Evolutionary conservation across 352 stramenopile genomes (phyloP), one percentile per base, ranked within the genome.

Genomic region (Globisporangium viniferum): DNA sequence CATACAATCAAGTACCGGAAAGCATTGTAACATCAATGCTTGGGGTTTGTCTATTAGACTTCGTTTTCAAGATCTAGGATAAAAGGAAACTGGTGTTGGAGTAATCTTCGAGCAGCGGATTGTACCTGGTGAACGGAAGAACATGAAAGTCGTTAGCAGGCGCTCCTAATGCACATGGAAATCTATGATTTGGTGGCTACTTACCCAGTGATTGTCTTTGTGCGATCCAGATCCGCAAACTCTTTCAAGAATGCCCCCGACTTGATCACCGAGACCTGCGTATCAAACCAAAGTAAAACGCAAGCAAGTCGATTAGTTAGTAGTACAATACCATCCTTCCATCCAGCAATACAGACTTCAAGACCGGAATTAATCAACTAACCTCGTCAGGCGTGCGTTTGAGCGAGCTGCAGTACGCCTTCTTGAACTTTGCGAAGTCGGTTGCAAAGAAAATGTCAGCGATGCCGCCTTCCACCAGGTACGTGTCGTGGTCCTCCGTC

Each of bases 401-500:
- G 14, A 91, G 75, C 44, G 85, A 75, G 18, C 68, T 82, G 70
- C 84, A 91, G 74, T 97, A 97, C 20, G 91, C 85, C 46, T 84
- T 85, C 65, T 92, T 91, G 22, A 97, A 74, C 36, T 79, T 77
- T 1, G 79, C 68, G 73, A 97, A 97, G 67, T 97, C 89, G 4
- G 90, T 97, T 8, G 91, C 80, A 54, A 97, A 97, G 74, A 97
- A 97, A 35, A 97, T 95, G 61, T 97, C 91, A 20, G 90, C 89
- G 29, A 93, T 88, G 41, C 90, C 90, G 12, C 86, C 82, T 68
- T 91, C 73, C 33, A 95, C 84, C 12, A 97, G 70, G 64, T 97
- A 97, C 56, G 89, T 97, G 66, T 92, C 84, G 70, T 97, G 88
- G 63, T 97, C 91, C 31, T 89, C 70, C 9, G 89, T 95, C 53